phyloP scores from a whole-genome alignment of 352 stramenopile species.

The Pilasporangium apinafurcum region DNA sequence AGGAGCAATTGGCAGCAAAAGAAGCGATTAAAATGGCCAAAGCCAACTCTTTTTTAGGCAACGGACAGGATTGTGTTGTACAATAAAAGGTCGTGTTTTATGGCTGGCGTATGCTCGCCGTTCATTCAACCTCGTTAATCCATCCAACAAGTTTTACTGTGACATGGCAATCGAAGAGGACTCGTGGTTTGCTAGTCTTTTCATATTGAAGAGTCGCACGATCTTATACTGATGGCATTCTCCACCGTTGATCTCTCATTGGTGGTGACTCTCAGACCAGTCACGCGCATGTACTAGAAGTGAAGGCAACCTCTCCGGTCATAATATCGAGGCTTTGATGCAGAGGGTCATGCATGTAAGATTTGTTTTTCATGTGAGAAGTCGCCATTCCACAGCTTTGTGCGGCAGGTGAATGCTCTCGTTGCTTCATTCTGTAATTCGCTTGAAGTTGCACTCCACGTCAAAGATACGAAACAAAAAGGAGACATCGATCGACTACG shows the following conservation, averaged over 20 bases:
- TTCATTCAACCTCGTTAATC: too few species aligned
- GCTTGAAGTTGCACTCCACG: not conserved
- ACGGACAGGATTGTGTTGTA: constrained; percentile 48
- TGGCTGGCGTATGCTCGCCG: too few species aligned
- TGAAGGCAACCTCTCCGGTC: too few species aligned
- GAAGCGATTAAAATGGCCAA: constrained; percentile 38
- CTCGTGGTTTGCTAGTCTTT: too few species aligned
- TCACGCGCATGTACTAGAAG: too few species aligned
- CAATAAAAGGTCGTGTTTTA: constrained; percentile 30
- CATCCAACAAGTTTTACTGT: too few species aligned
- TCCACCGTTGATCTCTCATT: not conserved
- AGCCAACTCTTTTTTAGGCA: constrained; percentile 23
- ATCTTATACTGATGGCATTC: not conserved
- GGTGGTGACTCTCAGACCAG: too few species aligned
- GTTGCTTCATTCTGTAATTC: constrained; percentile 1
- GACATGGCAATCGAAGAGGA: too few species aligned
- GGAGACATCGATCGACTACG: constrained; percentile 1
- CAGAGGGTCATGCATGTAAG: not conserved
- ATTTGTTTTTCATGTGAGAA: not conserved
- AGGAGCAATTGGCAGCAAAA: constrained; percentile 46
- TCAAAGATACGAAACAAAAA: too few species aligned
- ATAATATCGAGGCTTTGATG: too few species aligned
- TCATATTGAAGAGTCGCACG: not conserved
- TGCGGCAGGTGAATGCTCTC: too few species aligned
- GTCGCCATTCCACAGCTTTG: not conserved